phyloP scores from a whole-genome alignment of 2,329 filamentous ascomycete genomes.

The Cercospora janseana region DNA sequence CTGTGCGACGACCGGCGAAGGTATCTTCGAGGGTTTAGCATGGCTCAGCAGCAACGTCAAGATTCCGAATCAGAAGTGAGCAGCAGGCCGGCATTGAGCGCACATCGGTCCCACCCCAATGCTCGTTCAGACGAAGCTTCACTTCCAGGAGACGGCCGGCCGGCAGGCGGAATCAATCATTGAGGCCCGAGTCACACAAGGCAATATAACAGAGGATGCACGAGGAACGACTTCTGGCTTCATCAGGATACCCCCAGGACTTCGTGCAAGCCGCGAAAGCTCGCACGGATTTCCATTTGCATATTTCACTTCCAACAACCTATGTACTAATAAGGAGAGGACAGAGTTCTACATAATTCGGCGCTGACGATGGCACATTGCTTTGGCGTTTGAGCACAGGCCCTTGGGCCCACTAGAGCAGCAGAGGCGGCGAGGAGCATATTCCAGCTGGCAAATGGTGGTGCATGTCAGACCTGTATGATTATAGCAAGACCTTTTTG shows the following conservation, averaged over 20 bases:
- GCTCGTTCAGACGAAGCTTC: not conserved
- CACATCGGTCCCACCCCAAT: not conserved
- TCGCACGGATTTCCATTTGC: slow-evolving; percentile 6
- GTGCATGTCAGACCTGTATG: not conserved
- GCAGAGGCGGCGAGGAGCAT: not conserved
- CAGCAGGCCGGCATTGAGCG: not conserved
- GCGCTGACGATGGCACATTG: not conserved
- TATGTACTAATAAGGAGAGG: slow-evolving; percentile 8
- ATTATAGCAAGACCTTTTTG: not conserved
- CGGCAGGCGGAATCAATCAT: not conserved
- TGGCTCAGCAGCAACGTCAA: slow-evolving; percentile 55
- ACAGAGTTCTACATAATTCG: not conserved
- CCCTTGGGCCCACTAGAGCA: not conserved
- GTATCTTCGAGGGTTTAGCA: slow-evolving; percentile 53
- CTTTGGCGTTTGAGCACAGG: not conserved
- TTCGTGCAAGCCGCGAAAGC: slow-evolving; percentile 2
- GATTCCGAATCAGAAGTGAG: slow-evolving; percentile 32
- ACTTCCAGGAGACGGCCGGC: not conserved
- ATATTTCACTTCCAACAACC: not conserved
- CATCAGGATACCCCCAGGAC: slow-evolving; percentile 15
- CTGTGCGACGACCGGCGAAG: slow-evolving; percentile 54
- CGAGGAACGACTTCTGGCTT: slow-evolving; percentile 14
- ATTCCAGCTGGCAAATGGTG: not conserved
- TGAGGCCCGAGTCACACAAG: slow-evolving; percentile 1
- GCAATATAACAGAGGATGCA: not conserved